phyloP scores from a whole-genome alignment of 1,284 basidiomycete species.

The Exsudoporus floridanus region DNA sequence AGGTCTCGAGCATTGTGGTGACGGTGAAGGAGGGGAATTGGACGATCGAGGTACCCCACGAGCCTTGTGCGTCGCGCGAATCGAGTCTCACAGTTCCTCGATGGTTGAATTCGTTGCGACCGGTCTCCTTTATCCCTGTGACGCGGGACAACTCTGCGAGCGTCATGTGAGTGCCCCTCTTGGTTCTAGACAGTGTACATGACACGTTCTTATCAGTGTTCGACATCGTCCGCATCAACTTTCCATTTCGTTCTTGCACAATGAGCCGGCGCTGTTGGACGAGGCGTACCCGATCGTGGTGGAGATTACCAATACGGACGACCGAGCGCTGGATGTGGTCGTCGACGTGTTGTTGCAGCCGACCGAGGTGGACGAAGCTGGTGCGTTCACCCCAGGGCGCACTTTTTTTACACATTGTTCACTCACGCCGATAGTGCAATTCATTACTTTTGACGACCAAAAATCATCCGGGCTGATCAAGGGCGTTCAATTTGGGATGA shows the following conservation, averaged over 20 bases:
- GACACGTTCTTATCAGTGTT: conserved; percentile 45
- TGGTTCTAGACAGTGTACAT: too few species aligned
- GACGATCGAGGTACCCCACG: conserved; percentile 61
- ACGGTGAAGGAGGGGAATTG: conserved; percentile 57
- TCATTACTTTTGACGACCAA: conserved; percentile 59
- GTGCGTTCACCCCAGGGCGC: conserved; percentile 41
- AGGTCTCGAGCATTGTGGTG: conserved; percentile 55
- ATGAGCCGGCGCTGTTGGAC: conserved; percentile 69
- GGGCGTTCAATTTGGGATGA: conserved; percentile 60
- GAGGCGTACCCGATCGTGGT: conserved; percentile 74
- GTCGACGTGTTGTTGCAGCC: conserved; percentile 79
- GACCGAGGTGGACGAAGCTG: conserved; percentile 70
- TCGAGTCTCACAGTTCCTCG: conserved; percentile 34
- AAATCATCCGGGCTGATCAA: conserved; percentile 71
- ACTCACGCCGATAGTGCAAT: conserved; percentile 49
- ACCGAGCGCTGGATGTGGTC: conserved; percentile 60
- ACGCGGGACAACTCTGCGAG: conserved; percentile 48
- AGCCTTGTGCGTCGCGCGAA: conserved; percentile 40
- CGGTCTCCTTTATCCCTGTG: conserved; percentile 52
- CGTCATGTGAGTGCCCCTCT: conserved; percentile 45
- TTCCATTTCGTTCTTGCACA: conserved; percentile 53
- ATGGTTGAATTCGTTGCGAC: conserved; percentile 59
- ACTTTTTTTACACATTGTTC: too few species aligned
- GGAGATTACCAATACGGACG: conserved; percentile 67
- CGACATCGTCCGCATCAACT: conserved; percentile 62